Evolutionary conservation across 441 rosid species (phyloP).

Genomic region (Gossypium trilobum): DNA sequence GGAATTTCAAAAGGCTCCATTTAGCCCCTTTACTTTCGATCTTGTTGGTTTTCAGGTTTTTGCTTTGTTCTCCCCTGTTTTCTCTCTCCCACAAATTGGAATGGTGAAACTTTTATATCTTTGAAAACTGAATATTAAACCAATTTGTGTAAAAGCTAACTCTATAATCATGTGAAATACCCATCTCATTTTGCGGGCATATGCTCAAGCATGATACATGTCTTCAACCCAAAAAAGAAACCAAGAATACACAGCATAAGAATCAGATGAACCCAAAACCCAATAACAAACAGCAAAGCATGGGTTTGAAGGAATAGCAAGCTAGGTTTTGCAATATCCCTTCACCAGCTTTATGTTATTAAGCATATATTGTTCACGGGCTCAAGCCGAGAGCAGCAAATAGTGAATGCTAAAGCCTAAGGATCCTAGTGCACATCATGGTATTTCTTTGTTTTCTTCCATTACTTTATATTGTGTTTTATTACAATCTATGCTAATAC

Average conservation of each 20-base stretch:
- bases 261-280: not conserved
- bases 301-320: not conserved
- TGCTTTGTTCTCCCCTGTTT: not conserved
- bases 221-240: not conserved
- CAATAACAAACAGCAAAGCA: not conserved
- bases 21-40: not conserved
- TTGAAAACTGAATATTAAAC: not conserved
- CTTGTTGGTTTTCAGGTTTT: not conserved
- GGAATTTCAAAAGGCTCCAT: not conserved
- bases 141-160: not conserved
- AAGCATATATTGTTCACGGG: not conserved
- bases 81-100: not conserved
- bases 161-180: not conserved
- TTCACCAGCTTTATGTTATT: not conserved
- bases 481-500: not conserved
- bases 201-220: not conserved
- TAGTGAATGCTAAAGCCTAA: not conserved
- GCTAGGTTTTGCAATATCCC: not conserved
- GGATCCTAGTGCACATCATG: not conserved
- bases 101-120: not conserved
- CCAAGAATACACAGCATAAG: not conserved
- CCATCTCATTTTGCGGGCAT: not conserved
- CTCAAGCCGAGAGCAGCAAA: not conserved
- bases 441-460: not conserved
- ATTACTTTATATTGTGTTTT: not conserved